These are phyloP conservation scores for Colletotrichum brevisporum DNA, from an alignment of 2,329 filamentous ascomycete genomes.

Conservation along the genomic window DNA sequence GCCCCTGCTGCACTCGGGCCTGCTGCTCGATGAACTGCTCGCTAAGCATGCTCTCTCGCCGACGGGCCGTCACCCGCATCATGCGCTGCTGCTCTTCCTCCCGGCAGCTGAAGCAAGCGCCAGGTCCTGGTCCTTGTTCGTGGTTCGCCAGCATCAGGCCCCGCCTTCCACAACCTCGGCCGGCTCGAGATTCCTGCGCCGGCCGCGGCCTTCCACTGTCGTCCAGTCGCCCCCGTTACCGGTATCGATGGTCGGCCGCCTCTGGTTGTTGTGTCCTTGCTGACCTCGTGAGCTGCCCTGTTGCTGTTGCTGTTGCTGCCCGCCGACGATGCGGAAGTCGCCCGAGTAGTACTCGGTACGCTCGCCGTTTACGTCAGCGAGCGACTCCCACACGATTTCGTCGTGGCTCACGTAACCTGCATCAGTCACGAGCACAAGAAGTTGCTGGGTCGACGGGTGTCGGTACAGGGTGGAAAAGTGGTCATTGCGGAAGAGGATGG, in stretches of 20 bases:
- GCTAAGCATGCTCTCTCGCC: slow-evolving; percentile 76
- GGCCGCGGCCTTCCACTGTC: slow-evolving; percentile 59
- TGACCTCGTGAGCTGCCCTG: slow-evolving; percentile 29
- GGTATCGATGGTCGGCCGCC: slow-evolving; percentile 22
- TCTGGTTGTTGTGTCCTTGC: slow-evolving; percentile 2
- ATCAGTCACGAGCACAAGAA: slow-evolving; percentile 92
- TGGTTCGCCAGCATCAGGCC: too few relatives aligned
- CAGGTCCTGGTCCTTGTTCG: slow-evolving; percentile 84
- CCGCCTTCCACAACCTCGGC: too few relatives aligned
- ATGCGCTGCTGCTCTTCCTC: slow-evolving; percentile 93
- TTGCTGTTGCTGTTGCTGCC: slow-evolving; percentile 51
- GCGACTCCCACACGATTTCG: slow-evolving; percentile 95
- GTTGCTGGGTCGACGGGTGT: slow-evolving; percentile 81
- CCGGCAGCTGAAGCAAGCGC: slow-evolving; percentile 93
- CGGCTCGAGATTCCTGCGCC: slow-evolving; percentile 21
- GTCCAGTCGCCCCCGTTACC: slow-evolving; percentile 63
- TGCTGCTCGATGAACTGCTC: slow-evolving; percentile 80
- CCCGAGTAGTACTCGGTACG: slow-evolving; percentile 88
- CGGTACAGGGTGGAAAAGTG: slow-evolving; percentile 96
- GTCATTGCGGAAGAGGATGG: slow-evolving; percentile 96
- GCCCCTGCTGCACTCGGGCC: slow-evolving; percentile 54
- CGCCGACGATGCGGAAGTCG: slow-evolving; percentile 89
- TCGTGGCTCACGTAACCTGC: slow-evolving; percentile 89
- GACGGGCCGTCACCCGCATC: too few relatives aligned
- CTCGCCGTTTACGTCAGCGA: slow-evolving; percentile 89